Conservation (phyloP, 805 yeast genomes). For the Hanseniaspora thailandica region DNA sequence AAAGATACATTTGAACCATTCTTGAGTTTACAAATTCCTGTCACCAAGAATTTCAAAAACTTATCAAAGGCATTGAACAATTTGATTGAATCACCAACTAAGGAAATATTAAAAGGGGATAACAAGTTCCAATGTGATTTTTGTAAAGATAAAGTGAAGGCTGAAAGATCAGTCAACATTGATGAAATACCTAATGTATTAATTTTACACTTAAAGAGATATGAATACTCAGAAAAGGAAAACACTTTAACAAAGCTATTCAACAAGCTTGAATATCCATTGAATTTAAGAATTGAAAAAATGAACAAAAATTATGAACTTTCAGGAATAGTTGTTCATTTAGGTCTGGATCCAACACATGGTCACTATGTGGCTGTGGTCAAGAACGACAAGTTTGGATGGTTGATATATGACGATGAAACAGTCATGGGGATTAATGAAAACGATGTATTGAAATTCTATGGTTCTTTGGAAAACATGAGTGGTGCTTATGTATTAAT, state of each 20-base stretch:
- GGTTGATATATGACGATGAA: slow-evolving; percentile 93
- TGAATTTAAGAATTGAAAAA: slow-evolving; percentile 52
- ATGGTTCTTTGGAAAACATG: slow-evolving; percentile 77
- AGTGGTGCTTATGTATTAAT: slow-evolving; percentile 87
- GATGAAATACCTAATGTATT: slow-evolving; percentile 65
- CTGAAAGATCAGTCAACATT: slow-evolving; percentile 76
- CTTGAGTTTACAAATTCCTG: slow-evolving; percentile 74
- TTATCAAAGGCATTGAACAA: slow-evolving; percentile 68
- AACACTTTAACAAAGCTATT: slow-evolving; percentile 77
- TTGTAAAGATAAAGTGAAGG: slow-evolving; percentile 86
- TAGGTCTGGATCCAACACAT: slow-evolving; percentile 96
- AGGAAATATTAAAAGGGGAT: slow-evolving; percentile 72
- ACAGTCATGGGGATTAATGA: slow-evolving; percentile 83
- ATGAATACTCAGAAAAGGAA: slow-evolving; percentile 76
- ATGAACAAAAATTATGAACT: slow-evolving; percentile 56
- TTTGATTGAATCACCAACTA: slow-evolving; percentile 67
- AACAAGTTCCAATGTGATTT: slow-evolving; percentile 89
- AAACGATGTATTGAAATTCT: slow-evolving; percentile 66
- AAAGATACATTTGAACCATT: slow-evolving; percentile 77
- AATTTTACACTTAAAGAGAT: slow-evolving; percentile 78
- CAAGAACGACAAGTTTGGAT: slow-evolving; percentile 64
- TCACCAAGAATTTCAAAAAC: slow-evolving; percentile 36
- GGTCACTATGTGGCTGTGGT: slow-evolving; percentile 89
- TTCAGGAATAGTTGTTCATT: slow-evolving; percentile 78
- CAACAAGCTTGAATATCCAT: slow-evolving; percentile 73